These are phyloP conservation scores for Pichia deserticola DNA, from an alignment of 805 yeast species.

Conservation along the genomic window DNA sequence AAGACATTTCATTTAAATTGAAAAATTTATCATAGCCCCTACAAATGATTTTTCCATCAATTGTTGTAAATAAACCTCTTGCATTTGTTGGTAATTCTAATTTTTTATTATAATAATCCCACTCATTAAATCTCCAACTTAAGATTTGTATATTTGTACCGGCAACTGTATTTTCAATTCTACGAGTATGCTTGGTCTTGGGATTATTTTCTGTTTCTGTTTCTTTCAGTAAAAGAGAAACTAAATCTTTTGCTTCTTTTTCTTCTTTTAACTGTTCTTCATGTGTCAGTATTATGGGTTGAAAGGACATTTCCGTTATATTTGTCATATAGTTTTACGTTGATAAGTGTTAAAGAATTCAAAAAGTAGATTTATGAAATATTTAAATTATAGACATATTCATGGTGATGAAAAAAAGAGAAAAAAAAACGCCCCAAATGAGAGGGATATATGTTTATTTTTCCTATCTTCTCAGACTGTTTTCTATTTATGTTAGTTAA, in stretches of 20 bases:
- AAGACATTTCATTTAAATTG: conserved; percentile 59
- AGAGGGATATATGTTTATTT: no score
- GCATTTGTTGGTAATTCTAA: conserved; percentile 63
- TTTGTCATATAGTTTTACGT: no score
- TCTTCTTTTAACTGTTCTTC: conserved; percentile 1
- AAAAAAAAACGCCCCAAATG: no score
- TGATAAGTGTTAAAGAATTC: no score
- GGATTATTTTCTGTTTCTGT: conserved; percentile 17
- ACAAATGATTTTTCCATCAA: conserved; percentile 43
- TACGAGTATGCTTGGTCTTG: conserved; percentile 13
- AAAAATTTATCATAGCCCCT: conserved; percentile 95
- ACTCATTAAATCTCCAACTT: conserved; percentile 84
- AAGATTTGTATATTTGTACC: conserved; percentile 17
- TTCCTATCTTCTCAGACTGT: no score
- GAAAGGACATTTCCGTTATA: neutral
- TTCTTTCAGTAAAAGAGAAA: conserved; percentile 8
- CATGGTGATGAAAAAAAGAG: no score
- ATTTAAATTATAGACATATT: no score
- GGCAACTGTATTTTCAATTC: conserved; percentile 16
- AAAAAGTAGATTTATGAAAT: no score
- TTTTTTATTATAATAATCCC: conserved; percentile 64
- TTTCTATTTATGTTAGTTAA: no score
- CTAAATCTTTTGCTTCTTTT: conserved; percentile 9
- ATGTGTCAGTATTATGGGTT: neutral
- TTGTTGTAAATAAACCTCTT: conserved; percentile 67